phyloP scores from a whole-genome alignment of 2,329 filamentous ascomycete genomes.

The Phyllosticta capitalensis region DNA sequence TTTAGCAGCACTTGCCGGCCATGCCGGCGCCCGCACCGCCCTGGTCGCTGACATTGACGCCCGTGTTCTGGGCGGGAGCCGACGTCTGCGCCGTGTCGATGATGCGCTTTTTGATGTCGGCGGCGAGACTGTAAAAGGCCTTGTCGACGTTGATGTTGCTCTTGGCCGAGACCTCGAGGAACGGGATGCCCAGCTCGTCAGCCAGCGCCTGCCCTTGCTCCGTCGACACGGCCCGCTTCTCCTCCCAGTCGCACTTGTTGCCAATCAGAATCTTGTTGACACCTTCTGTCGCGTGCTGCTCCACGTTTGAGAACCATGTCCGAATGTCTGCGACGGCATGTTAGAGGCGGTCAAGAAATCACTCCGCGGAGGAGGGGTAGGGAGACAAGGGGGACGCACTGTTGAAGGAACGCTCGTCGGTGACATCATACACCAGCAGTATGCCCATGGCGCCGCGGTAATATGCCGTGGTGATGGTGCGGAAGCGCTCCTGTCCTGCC shows the following conservation, averaged over 20 bases:
- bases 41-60: slow-evolving; percentile 26
- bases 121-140: slow-evolving; percentile 89
- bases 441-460: slow-evolving; percentile 99
- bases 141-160: slow-evolving; percentile 99
- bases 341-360: background rate
- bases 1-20: slow-evolving; percentile 32
- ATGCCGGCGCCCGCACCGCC: slow-evolving; percentile 18
- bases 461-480: slow-evolving; percentile 97
- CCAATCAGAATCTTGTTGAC: slow-evolving; percentile 99
- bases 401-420: slow-evolving; percentile 89
- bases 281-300: slow-evolving; percentile 95
- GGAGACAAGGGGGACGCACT: slow-evolving; percentile 48
- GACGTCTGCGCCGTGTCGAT: slow-evolving; percentile 80
- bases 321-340: slow-evolving; percentile 66
- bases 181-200: slow-evolving; percentile 92
- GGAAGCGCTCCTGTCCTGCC: slow-evolving; percentile 94
- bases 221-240: slow-evolving; percentile 89
- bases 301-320: slow-evolving; percentile 98
- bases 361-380: background rate
- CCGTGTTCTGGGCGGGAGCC: slow-evolving; percentile 31
- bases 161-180: slow-evolving; percentile 97
- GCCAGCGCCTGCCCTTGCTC: slow-evolving; percentile 89
- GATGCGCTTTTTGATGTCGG: slow-evolving; percentile 96
- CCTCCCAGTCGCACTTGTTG: slow-evolving; percentile 99
- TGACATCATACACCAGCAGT: slow-evolving; percentile 95